Conservation (phyloP, 192 early-diverging fungal genomes). For the Podila horticola region DNA sequence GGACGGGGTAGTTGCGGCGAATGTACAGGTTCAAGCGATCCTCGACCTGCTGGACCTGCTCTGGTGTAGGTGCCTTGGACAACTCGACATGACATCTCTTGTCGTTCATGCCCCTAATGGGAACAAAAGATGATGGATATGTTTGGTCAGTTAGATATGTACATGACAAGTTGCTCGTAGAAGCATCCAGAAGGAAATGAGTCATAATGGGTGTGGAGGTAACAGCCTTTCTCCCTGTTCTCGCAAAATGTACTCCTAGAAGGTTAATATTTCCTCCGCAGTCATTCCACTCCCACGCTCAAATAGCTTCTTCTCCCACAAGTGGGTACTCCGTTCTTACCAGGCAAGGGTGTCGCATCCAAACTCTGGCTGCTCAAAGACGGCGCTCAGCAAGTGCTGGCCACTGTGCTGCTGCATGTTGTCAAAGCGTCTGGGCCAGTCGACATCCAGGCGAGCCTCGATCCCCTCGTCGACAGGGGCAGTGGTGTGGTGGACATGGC, state of each 20-base stretch:
- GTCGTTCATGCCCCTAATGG: slow-evolving; percentile 62
- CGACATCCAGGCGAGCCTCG: slow-evolving; percentile 62
- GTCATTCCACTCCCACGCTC: no score
- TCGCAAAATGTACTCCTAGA: no score
- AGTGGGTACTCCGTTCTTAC: slow-evolving; percentile 24
- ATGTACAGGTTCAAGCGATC: slow-evolving; percentile 66
- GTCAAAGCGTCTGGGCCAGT: slow-evolving; percentile 75
- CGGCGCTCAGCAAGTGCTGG: slow-evolving; percentile 78
- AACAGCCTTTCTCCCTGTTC: no score
- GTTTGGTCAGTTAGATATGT: not conserved
- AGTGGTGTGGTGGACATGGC: slow-evolving; percentile 67
- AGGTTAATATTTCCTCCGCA: no score
- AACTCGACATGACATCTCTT: slow-evolving; percentile 70
- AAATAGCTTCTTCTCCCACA: no score
- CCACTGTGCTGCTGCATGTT: slow-evolving; percentile 84
- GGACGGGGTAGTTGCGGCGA: slow-evolving; percentile 56
- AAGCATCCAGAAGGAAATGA: no score
- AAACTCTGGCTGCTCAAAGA: slow-evolving; percentile 68
- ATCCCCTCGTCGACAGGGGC: slow-evolving; percentile 58
- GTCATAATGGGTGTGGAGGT: no score
- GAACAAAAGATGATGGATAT: not conserved
- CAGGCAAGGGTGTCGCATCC: slow-evolving; percentile 74
- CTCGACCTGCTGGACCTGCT: slow-evolving; percentile 62
- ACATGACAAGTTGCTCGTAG: no score
- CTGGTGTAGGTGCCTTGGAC: slow-evolving; percentile 54